Percentiles rank a stretch among this genome's conserved stretches.
Conservation (phyloP, 2,329 filamentous ascomycete species). For the Golovinomyces cichoracearum region DNA sequence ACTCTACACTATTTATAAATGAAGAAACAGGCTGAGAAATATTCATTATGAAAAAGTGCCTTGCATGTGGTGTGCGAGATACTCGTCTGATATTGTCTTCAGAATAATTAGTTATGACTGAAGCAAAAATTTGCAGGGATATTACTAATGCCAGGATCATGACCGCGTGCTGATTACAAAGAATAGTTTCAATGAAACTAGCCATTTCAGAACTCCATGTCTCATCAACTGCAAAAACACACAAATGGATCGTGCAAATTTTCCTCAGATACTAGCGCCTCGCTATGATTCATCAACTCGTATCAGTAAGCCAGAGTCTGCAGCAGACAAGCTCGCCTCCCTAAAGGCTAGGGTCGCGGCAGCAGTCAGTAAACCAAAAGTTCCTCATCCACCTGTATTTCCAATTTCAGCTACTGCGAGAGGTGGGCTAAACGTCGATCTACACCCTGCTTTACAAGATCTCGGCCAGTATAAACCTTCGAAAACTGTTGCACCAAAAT, state of each 20-base stretch:
- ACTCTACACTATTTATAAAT: constrained; percentile 65
- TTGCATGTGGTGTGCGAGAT: no score
- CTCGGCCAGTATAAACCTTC: constrained; percentile 23
- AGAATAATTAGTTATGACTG: no score
- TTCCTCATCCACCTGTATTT: constrained; percentile 19
- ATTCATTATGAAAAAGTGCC: constrained; percentile 29
- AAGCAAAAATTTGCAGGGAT: no score
- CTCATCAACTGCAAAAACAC: not conserved
- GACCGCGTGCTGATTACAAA: no score
- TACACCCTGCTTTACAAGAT: constrained; percentile 39
- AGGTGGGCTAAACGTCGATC: constrained; percentile 19
- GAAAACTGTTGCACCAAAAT: constrained; percentile 16
- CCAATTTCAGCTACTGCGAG: constrained; percentile 17
- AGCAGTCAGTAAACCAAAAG: constrained; percentile 30
- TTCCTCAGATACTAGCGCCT: constrained; percentile 27
- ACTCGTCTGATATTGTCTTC: no score
- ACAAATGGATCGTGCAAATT: constrained; percentile 26
- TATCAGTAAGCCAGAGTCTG: constrained; percentile 28
- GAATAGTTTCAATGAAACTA: no score
- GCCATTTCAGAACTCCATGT: no score
- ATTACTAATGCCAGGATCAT: no score
- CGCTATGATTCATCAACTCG: constrained; percentile 28
- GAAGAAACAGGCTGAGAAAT: constrained; percentile 62
- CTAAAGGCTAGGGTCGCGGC: constrained; percentile 59
- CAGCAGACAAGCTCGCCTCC: constrained; percentile 43